These are phyloP conservation scores for Rhinocladiella mackenziei DNA, from an alignment of 2,329 filamentous ascomycete genomes.

Conservation along the genomic window DNA sequence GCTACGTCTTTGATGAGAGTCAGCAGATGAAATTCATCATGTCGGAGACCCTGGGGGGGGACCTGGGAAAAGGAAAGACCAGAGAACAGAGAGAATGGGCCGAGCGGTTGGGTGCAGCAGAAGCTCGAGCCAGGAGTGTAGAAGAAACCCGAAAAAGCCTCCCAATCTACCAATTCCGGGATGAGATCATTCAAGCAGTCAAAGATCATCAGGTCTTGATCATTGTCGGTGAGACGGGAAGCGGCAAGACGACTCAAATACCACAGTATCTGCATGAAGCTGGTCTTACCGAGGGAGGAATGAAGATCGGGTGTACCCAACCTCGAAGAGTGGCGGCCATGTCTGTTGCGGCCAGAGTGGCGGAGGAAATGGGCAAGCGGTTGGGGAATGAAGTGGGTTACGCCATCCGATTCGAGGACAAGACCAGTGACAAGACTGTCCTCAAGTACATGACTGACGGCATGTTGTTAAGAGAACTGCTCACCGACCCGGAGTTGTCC, in stretches of 20 bases:
- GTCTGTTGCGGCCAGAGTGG: conserved; percentile 93
- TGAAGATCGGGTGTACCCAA: conserved; percentile 90
- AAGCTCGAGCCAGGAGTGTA: conserved; percentile 81
- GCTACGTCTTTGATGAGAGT: conserved; percentile 86
- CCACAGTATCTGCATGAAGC: conserved; percentile 92
- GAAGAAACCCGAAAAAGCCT: conserved; percentile 87
- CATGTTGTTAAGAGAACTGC: conserved; percentile 84
- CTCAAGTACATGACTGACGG: conserved; percentile 98
- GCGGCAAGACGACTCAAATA: conserved; percentile 91
- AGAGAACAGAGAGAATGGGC: conserved; percentile 76
- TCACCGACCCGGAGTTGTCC: conserved; percentile 79
- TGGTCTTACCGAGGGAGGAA: conserved; percentile 76
- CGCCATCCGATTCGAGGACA: conserved; percentile 89
- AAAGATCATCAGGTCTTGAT: conserved; percentile 81
- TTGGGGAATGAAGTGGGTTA: conserved; percentile 92
- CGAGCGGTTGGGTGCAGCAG: conserved; percentile 79
- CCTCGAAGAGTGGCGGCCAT: conserved; percentile 93
- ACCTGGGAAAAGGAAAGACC: conserved; percentile 61
- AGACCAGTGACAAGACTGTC: conserved; percentile 83
- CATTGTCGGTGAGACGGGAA: conserved; percentile 90
- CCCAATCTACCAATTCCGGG: conserved; percentile 82
- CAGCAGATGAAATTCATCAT: conserved; percentile 82
- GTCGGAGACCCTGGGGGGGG: conserved; percentile 68
- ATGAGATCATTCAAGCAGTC: conserved; percentile 83
- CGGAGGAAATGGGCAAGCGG: conserved; percentile 87